Base-by-base conservation (phyloP, 768 basidiomycete species). In the Hirschioporus abietinus region DNA sequence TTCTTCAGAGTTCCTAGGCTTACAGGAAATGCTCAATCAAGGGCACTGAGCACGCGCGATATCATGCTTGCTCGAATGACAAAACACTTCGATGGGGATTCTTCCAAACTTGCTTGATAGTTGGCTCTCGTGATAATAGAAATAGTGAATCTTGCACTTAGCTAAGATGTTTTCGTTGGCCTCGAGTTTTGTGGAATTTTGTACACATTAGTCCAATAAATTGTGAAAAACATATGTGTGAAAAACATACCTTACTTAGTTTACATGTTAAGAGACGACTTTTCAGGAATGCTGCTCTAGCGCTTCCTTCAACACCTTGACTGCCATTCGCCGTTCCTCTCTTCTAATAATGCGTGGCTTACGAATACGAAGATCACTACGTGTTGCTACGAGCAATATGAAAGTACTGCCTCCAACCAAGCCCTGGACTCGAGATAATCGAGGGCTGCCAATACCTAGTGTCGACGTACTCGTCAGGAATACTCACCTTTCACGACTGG, bases 391-490 rank as follows among this genome's bases (percentile, higher is more conserved):
- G 12, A 52, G 42, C 12, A 52, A 52, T 20, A 52, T 52, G 42
- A 52, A 52, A 3, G 42, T 52, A 20, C 42, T 5, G 20, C 42
- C 42, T 1, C 42, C 5, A 5, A 34, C 73, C 1, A 80, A 80
- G 26, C 70, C 78, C 8, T 82, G 89, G 12, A 78, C 76, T 67
- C 77, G 76, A 64, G 80, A 89, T 79, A 74, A 78, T 5, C 82
- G 83, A 0, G 82, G 83, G n/a, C 83, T 93, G 8, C 92, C 91
- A n/a, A 81, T 84, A 58, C 92, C 91, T 1, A 91, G 88, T 71
- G 84, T 88, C 70, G 81, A 83, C 66, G 72, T 92, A 69, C 68
- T 88, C 71, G 79, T 89, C 36, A 88, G 89, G 72, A 88, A 92
- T 73, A 89, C 87, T 66, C 86, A 88, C 6, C 82, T 84, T 66